Evolutionary conservation across 768 basidiomycete genomes (phyloP).

Genomic region (Suillus paluster): DNA sequence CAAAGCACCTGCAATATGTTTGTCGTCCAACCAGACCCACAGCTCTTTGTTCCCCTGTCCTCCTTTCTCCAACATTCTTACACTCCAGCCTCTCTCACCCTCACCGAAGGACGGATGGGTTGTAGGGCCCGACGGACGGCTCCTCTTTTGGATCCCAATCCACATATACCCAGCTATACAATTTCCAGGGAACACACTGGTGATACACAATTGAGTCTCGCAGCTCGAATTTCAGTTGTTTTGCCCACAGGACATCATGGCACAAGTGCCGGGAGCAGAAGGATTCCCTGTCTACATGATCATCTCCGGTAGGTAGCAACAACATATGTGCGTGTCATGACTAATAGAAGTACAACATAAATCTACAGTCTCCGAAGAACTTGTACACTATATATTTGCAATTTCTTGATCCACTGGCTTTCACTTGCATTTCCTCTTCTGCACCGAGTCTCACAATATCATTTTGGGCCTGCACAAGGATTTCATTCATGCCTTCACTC

Average conservation of each 20-base stretch:
- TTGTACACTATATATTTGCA: too few species aligned
- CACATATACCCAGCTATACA: not conserved
- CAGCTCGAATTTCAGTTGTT: constrained; percentile 3
- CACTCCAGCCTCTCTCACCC: not conserved
- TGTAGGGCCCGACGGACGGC: not conserved
- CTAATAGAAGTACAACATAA: too few species aligned
- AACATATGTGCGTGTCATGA: too few species aligned
- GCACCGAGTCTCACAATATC: too few species aligned
- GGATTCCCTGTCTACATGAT: too few species aligned
- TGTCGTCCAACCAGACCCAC: not conserved
- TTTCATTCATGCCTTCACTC: too few species aligned
- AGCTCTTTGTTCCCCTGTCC: not conserved
- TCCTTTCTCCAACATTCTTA: not conserved
- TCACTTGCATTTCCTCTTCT: too few species aligned
- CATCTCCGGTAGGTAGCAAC: too few species aligned
- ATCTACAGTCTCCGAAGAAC: too few species aligned
- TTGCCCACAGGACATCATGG: not conserved
- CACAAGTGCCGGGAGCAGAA: not conserved
- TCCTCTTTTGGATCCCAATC: constrained; percentile 1
- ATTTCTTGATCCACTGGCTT: too few species aligned
- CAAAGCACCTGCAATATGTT: not conserved
- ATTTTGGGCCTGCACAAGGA: too few species aligned
- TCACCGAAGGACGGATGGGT: not conserved
- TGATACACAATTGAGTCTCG: not conserved
- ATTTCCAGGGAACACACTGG: not conserved